Conservation (phyloP, 2,329 filamentous ascomycete genomes). For the Colletotrichum abscissum region DNA sequence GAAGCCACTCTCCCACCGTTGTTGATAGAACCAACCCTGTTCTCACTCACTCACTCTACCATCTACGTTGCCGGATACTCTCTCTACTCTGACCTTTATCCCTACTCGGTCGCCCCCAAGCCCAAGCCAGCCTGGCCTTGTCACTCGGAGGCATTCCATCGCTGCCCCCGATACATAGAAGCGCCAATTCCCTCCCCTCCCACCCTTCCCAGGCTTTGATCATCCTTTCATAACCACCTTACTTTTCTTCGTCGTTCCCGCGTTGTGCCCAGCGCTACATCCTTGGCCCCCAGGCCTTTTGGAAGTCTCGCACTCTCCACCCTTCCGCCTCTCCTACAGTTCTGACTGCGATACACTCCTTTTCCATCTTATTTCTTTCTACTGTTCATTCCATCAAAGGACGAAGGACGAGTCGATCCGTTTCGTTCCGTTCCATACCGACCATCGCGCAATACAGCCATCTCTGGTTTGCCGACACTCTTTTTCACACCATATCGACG, state of each 20-base stretch:
- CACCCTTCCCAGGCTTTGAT: constrained; percentile 7
- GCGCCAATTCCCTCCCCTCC: constrained; percentile 17
- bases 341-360: constrained; percentile 31
- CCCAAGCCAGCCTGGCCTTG: constrained; percentile 31
- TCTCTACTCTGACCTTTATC: too few species aligned
- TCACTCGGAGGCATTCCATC: constrained; percentile 24
- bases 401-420: neutral
- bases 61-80: too few species aligned
- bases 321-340: constrained; percentile 19
- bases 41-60: neutral
- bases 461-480: neutral
- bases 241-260: constrained; percentile 14
- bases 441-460: neutral
- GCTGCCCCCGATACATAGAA: constrained; percentile 28
- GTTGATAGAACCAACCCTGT: constrained; percentile 29
- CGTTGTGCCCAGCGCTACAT: constrained; percentile 31
- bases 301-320: constrained; percentile 23
- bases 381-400: constrained; percentile 14
- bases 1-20: constrained; percentile 24
- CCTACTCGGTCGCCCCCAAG: neutral
- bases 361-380: constrained; percentile 15
- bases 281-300: constrained; percentile 34
- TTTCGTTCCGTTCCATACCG: neutral
- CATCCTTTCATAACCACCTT: constrained; percentile 2
- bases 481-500: neutral